Base-by-base conservation (phyloP, 441 rosid genomes). In the Viola pubescens region DNA sequence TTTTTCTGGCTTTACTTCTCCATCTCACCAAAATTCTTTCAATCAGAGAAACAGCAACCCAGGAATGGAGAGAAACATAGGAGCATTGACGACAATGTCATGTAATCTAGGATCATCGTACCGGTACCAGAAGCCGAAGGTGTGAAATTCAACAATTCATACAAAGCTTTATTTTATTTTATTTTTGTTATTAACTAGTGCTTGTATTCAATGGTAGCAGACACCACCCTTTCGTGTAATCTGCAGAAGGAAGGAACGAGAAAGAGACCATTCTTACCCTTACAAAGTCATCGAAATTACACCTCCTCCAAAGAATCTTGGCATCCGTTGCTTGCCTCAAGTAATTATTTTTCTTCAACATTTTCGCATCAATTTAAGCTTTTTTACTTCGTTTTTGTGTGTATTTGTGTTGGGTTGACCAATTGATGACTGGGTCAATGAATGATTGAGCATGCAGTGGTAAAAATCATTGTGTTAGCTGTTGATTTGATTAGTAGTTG, bases 251-350 rank as follows among this genome's bases (percentile, higher is more conserved):
- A 87, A 75, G 56, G 94, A 88, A 43, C 71, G 72, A 60, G 94
- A 77, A 44, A 78, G 87, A 70, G 86, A 86, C 60, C 57, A 6
- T 54, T 54, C 57, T 12, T 38, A 74, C 62, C 86, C 91, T 37
- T 89, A 92, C 37, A 87, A 87, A 79, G 98, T 87, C 41, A 65
- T 89, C 62, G 98, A 92, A 70, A 81, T 89, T 9, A 89, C 97
- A 9, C 97, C 97, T 62, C 97, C 94, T 1, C 95, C 98, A 62
- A 89, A 79, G 79, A 75, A 68, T 71, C 95, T 92, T n/a, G 97
- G 94, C 71, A 74, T 79, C 75, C 94, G 95, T 48, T 84, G 88
- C 74, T 81, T 89, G 60, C 82, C 98, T 64, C 70, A 79, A 3
- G 94, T 84, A 63, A 64, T 89, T 75, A 10, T 39, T 57, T 38